phyloP scores from a whole-genome alignment of 305 asterid genomes.

The Andrographis paniculata region DNA sequence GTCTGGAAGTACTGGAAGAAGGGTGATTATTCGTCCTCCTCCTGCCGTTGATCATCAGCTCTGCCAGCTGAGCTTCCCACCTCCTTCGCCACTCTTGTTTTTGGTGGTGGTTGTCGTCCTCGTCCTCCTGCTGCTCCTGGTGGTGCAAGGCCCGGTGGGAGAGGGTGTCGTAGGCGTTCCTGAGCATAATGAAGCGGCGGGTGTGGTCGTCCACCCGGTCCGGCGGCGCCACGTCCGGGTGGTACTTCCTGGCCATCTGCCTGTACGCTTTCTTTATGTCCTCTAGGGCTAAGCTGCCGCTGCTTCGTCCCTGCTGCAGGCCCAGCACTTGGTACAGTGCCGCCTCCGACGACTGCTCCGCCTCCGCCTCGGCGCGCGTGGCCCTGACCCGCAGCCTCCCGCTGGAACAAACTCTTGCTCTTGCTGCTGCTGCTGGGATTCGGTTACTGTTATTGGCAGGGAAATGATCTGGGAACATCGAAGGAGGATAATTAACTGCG shows the following conservation, averaged over 20 bases:
- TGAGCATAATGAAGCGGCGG: constrained; percentile 26
- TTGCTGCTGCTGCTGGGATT: too few species aligned
- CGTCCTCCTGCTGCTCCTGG: constrained; percentile 9
- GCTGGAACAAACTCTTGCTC: too few species aligned
- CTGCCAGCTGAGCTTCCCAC: constrained; percentile 34
- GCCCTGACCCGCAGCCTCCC: too few species aligned
- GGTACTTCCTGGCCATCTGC: constrained; percentile 35
- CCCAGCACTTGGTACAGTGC: constrained; percentile 33
- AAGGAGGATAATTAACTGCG: too few species aligned
- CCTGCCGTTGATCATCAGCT: too few species aligned
- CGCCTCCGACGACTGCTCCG: constrained; percentile 5
- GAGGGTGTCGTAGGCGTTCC: constrained; percentile 41
- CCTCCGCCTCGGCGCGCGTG: too few species aligned
- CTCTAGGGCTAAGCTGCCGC: constrained; percentile 2
- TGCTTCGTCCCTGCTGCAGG: constrained; percentile 16
- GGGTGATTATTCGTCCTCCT: constrained; percentile 3
- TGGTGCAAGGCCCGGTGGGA: constrained; percentile 37
- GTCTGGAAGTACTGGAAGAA: too few species aligned
- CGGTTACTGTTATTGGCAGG: too few species aligned
- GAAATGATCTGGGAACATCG: too few species aligned
- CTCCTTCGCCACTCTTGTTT: constrained; percentile 22
- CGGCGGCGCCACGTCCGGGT: constrained; percentile 44
- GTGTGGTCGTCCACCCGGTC: constrained; percentile 31
- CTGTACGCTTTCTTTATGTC: constrained; percentile 44
- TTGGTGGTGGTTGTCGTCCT: constrained; percentile 2